Conservation (phyloP, 192 early-diverging fungal genomes). For the Linnemannia hyalina region DNA sequence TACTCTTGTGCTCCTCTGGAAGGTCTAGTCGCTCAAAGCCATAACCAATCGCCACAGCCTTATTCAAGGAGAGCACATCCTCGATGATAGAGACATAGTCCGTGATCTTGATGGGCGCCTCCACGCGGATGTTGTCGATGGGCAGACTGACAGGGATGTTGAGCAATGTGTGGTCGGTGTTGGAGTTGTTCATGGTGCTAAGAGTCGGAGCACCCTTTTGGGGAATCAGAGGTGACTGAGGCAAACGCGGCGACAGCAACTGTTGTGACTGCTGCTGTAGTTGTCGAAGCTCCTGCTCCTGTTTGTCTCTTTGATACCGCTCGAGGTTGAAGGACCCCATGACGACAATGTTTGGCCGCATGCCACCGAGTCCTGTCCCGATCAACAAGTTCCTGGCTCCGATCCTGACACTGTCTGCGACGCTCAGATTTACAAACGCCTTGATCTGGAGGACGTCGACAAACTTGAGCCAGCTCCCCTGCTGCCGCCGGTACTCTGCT, state of each 20-base stretch:
- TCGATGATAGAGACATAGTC: slow-evolving; percentile 82
- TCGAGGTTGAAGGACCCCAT: slow-evolving; percentile 69
- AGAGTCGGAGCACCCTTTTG: not conserved
- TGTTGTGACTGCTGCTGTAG: not conserved
- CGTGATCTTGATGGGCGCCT: slow-evolving; percentile 66
- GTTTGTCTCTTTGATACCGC: slow-evolving; percentile 30
- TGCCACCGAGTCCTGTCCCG: slow-evolving; percentile 74
- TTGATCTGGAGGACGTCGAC: slow-evolving; percentile 72
- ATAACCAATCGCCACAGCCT: slow-evolving; percentile 76
- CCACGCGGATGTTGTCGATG: slow-evolving; percentile 67
- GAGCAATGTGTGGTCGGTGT: slow-evolving; percentile 30
- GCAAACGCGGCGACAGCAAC: not conserved
- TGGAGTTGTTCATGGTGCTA: slow-evolving; percentile 8
- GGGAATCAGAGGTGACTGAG: not conserved
- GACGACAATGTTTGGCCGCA: slow-evolving; percentile 78
- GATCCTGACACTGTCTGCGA: slow-evolving; percentile 60
- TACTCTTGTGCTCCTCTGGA: slow-evolving; percentile 38
- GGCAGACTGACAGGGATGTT: slow-evolving; percentile 61
- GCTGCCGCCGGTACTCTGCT: slow-evolving; percentile 63
- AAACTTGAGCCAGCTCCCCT: slow-evolving; percentile 71
- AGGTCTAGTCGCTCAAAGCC: slow-evolving; percentile 70
- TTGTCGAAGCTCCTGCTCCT: slow-evolving; percentile 13
- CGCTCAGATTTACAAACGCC: slow-evolving; percentile 73
- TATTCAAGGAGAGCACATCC: slow-evolving; percentile 73
- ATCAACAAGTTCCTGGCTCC: slow-evolving; percentile 72